These are phyloP conservation scores for Chenopodium suecicum DNA, from an alignment of 148 eudicot species.

Conservation along the genomic window DNA sequence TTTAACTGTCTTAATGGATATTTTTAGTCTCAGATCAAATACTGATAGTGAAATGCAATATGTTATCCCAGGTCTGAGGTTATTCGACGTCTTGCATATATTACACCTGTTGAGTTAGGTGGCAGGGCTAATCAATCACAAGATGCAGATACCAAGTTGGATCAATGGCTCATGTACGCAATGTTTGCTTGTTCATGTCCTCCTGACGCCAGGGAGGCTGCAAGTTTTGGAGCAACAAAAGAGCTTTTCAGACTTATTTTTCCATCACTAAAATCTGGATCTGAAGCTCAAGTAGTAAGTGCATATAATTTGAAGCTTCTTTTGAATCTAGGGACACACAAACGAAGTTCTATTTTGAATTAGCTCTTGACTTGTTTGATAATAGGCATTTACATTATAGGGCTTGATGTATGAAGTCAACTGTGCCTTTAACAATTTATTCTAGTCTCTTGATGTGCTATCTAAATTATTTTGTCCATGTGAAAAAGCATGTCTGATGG, in stretches of 20 bases:
- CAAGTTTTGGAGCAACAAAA: conserved; percentile 68
- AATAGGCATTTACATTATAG: not conserved
- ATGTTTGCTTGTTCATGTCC: conserved; percentile 99
- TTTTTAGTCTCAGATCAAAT: not conserved
- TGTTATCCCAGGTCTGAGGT: conserved; percentile 69
- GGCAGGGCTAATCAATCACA: conserved; percentile 90
- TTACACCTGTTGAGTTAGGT: conserved; percentile 90
- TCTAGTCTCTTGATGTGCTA: not conserved
- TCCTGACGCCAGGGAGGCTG: conserved; percentile 73
- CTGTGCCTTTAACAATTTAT: not conserved
- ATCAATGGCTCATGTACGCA: conserved; percentile 99
- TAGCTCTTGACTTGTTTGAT: not conserved
- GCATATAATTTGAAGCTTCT: conserved; percentile 13
- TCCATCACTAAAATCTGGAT: conserved; percentile 90
- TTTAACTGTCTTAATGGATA: not conserved
- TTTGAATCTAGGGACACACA: not conserved
- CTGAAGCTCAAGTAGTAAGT: conserved; percentile 92
- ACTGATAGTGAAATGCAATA: not conserved
- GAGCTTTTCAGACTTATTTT: conserved; percentile 87
- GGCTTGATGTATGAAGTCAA: not conserved
- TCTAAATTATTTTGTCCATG: not conserved
- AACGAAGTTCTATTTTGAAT: not conserved
- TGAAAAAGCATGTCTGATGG: not conserved
- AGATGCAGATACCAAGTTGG: conserved; percentile 88
- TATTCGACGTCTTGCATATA: conserved; percentile 86